Base-by-base conservation (phyloP, 768 basidiomycete species). In the Suillus bovinus region DNA sequence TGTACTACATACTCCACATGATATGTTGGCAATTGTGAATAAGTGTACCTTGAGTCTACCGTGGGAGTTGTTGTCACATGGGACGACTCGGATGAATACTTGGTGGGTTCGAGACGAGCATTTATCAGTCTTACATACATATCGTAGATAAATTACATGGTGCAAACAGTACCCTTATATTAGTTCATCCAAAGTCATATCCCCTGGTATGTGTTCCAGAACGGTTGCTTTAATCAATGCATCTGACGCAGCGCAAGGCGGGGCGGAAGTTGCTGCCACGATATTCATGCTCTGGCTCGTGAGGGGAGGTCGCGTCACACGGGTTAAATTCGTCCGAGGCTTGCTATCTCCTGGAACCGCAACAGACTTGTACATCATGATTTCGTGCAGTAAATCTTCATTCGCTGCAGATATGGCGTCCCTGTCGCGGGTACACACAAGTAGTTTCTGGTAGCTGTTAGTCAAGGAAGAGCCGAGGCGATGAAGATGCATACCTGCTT, bases 401-500 rank as follows among this genome's bases (percentile, higher is more conserved):
- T 83, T 85, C 9, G 78, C 70, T 2, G 74, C 72, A 7, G 65
- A 66, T n/a, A 78, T 67, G n/a, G 73, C 69, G 58, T 87, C 86
- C 13, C 80, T 80, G 55, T 86, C 85, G 22, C 78, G 79, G 33
- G 71, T 76, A 57, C 82, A 74, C 65, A 77, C 66, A 5, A 80
- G 77, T 34, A 87, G 74, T 78, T 80, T 81, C 86, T 88, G 67
- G 29, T 44, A 55, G 11, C 5, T 27, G 59, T 65, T 13, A 63
- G 58, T 49, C 55, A 60, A 38, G 46, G 29, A 33, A 47, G 3
- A 7, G 1, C 6, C 3, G 4, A n/a, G 9, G 62, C n/a, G 22
- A 38, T n/a, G 44, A 29, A 27, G 31, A 76, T 27, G 6, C 88
- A 63, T 64, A 92, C 94, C 75, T 92, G 90, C 73, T 93, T 94